A percentile compares a stretch with the other conserved stretches of the same genome.
These are phyloP conservation scores for Suaeda aralocaspica DNA, from an alignment of 148 eudicot species.

Conservation along the genomic window DNA sequence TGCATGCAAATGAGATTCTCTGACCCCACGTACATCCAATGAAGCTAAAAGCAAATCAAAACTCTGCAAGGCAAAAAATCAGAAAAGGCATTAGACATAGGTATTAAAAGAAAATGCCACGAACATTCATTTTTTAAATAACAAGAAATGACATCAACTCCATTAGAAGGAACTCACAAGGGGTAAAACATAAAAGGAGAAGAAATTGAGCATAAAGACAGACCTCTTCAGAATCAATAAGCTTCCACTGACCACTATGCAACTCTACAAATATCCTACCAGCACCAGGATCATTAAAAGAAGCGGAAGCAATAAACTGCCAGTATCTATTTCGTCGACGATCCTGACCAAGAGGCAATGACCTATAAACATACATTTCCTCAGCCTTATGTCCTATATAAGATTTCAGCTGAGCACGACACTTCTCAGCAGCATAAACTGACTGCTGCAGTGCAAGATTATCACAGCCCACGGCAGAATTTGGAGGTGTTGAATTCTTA, in stretches of 20 bases:
- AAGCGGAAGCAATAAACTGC: slow-evolving; percentile 72
- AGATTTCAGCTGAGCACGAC: slow-evolving; percentile 70
- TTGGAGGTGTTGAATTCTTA: slow-evolving; percentile 37
- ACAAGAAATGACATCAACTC: neutral
- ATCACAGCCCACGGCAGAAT: slow-evolving; percentile 39
- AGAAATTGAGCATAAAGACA: neutral
- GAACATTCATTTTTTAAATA: neutral
- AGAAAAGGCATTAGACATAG: neutral
- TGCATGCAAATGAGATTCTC: slow-evolving; percentile 72
- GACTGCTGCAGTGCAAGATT: slow-evolving; percentile 52
- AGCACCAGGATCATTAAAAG: slow-evolving; percentile 77
- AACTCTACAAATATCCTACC: slow-evolving; percentile 83
- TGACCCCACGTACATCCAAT: slow-evolving; percentile 72
- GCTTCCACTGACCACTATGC: slow-evolving; percentile 66
- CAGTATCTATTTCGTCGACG: slow-evolving; percentile 87
- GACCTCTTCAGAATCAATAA: slow-evolving; percentile 88
- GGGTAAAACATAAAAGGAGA: neutral
- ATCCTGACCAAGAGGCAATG: slow-evolving; percentile 90
- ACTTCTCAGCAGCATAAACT: slow-evolving; percentile 59
- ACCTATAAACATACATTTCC: slow-evolving; percentile 77
- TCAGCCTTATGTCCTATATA: slow-evolving; percentile 78
- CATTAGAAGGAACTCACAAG: neutral
- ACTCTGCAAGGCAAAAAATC: slow-evolving; percentile 39
- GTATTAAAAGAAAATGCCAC: neutral
- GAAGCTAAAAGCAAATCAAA: slow-evolving; percentile 71